These are phyloP conservation scores for Reticulascus tulasneorum DNA, from an alignment of 2,329 filamentous ascomycete genomes.

Conservation along the genomic window DNA sequence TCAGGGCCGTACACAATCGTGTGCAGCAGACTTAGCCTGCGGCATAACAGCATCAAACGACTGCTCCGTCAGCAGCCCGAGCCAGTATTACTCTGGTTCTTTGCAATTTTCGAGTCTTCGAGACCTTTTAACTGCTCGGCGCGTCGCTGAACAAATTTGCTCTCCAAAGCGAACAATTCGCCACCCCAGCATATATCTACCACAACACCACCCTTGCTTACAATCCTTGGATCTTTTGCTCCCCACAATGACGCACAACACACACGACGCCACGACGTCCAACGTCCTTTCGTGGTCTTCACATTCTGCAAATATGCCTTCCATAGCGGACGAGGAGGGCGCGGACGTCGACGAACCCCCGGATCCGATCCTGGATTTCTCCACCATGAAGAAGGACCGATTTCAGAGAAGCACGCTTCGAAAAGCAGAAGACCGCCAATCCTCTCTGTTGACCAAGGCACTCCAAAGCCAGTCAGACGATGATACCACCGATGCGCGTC, in stretches of 20 bases:
- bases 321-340: conserved; percentile 55
- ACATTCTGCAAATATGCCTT: conserved; percentile 38
- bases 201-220: too few species aligned
- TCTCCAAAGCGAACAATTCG: conserved; percentile 5
- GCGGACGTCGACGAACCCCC: conserved; percentile 86
- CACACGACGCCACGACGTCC: conserved; percentile 32
- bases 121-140: conserved; percentile 9
- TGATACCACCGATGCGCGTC: conserved; percentile 35
- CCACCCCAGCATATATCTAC: too few species aligned
- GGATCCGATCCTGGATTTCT: conserved; percentile 43
- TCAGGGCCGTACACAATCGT: too few species aligned
- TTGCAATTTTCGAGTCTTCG: neutral
- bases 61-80: neutral
- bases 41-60: neutral
- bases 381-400: conserved; percentile 38
- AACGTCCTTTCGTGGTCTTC: conserved; percentile 43
- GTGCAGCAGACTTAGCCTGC: neutral
- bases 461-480: conserved; percentile 66
- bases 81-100: neutral
- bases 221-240: neutral
- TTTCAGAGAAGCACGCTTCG: conserved; percentile 40
- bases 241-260: conserved; percentile 31
- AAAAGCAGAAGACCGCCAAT: conserved; percentile 62
- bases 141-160: conserved; percentile 13
- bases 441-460: conserved; percentile 84